These are phyloP conservation scores for Eruca vesicaria DNA, from an alignment of 441 rosid genomes.

Conservation along the genomic window DNA sequence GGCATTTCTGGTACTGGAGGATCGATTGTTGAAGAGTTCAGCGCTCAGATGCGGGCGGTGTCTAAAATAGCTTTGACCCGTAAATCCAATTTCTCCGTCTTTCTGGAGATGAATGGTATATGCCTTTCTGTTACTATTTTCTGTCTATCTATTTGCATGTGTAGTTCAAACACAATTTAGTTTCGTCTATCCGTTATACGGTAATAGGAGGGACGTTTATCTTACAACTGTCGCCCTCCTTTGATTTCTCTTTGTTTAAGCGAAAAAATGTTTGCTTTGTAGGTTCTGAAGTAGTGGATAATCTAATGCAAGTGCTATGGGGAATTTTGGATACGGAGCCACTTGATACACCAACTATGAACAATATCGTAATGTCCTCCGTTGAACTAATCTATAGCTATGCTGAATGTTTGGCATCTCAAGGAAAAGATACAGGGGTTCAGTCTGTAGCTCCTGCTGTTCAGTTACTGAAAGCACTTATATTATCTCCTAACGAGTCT, in stretches of 20 bases:
- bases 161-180: slow-evolving; percentile 16
- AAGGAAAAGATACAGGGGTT: slow-evolving; percentile 63
- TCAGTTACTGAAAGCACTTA: slow-evolving; percentile 77
- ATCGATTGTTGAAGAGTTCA: slow-evolving; percentile 96
- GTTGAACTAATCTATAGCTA: slow-evolving; percentile 96
- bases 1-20: slow-evolving; percentile 84
- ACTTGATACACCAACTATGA: slow-evolving; percentile 97
- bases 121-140: slow-evolving; percentile 10
- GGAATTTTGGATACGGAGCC: slow-evolving; percentile 97
- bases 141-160: slow-evolving; percentile 17
- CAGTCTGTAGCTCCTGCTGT: slow-evolving; percentile 95
- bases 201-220: slow-evolving; percentile 1
- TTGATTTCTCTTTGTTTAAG: slow-evolving; percentile 23
- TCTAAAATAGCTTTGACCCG: slow-evolving; percentile 98
- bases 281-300: slow-evolving; percentile 97
- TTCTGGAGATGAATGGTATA: slow-evolving; percentile 88
- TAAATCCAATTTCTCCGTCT: slow-evolving; percentile 75
- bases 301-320: slow-evolving; percentile 97
- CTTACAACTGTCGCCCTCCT: not conserved
- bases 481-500: slow-evolving; percentile 81
- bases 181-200: slow-evolving; percentile 14
- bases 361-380: slow-evolving; percentile 88
- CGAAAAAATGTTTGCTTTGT: slow-evolving; percentile 23
- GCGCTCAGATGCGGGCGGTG: slow-evolving; percentile 98
- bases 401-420: slow-evolving; percentile 97